phyloP scores from a whole-genome alignment of 129 eudicot species.

The Flaveria bidentis region DNA sequence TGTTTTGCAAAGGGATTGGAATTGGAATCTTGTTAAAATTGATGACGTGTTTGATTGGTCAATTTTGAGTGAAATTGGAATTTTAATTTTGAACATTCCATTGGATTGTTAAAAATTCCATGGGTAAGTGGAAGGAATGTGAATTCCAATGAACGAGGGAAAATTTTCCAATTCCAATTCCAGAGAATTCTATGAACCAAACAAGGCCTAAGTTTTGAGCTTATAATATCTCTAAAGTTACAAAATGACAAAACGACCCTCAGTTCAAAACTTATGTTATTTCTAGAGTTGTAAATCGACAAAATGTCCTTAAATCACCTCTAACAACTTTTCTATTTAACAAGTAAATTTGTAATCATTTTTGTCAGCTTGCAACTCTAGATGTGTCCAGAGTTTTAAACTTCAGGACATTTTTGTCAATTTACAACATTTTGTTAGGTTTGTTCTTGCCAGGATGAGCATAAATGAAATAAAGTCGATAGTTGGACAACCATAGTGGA shows the following conservation, averaged over 20 bases:
- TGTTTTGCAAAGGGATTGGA: too few relatives aligned
- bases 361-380: neutral
- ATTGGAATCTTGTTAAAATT: too few relatives aligned
- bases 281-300: neutral
- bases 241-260: neutral
- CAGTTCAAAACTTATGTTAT: neutral
- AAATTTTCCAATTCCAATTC: too few relatives aligned
- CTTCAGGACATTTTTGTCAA: neutral
- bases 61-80: too few relatives aligned
- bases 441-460: neutral
- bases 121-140: too few relatives aligned
- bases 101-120: too few relatives aligned
- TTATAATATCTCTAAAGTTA: neutral
- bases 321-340: neutral
- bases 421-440: neutral
- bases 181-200: too few relatives aligned
- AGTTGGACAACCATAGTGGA: neutral
- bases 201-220: neutral
- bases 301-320: neutral
- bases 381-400: neutral
- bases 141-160: too few relatives aligned
- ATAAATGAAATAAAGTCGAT: neutral
- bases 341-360: neutral
- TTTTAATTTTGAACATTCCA: too few relatives aligned
- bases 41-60: too few relatives aligned